phyloP scores from a whole-genome alignment of 2,329 filamentous ascomycete genomes.

The Aspergillus thermomutatus region DNA sequence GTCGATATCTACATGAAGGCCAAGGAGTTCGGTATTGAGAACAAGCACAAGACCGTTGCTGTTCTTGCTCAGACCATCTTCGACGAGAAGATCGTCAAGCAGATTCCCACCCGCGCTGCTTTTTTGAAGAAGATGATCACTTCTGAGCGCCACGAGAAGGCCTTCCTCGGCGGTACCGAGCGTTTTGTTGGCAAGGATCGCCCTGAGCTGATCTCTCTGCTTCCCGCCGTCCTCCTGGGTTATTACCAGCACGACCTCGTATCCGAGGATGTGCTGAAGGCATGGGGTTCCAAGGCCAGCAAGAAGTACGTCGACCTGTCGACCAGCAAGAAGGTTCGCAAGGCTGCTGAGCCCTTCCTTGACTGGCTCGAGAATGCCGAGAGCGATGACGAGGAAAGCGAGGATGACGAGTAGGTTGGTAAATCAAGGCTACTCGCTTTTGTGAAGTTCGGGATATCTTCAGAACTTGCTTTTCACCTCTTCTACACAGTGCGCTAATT shows the following conservation, averaged over 20 bases:
- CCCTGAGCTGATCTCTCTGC: slow-evolving; percentile 70
- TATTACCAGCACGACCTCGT: slow-evolving; percentile 90
- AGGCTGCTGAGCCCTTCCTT: slow-evolving; percentile 89
- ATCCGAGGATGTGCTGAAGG: slow-evolving; percentile 80
- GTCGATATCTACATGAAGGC: slow-evolving; percentile 94
- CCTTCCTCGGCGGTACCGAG: slow-evolving; percentile 90
- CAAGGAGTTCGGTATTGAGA: slow-evolving; percentile 90
- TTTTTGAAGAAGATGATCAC: slow-evolving; percentile 92
- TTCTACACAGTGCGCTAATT: not conserved
- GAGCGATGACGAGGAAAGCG: slow-evolving; percentile 63
- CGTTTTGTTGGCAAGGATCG: slow-evolving; percentile 82
- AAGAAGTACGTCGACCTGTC: slow-evolving; percentile 94
- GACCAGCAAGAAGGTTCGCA: slow-evolving; percentile 92
- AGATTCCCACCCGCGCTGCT: slow-evolving; percentile 76
- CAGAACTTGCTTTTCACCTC: not conserved
- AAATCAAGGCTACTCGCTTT: not conserved
- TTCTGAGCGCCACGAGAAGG: slow-evolving; percentile 92
- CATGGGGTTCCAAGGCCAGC: slow-evolving; percentile 92
- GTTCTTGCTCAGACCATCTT: slow-evolving; percentile 94
- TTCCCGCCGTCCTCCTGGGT: slow-evolving; percentile 82
- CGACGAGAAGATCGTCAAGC: slow-evolving; percentile 80
- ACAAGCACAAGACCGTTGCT: slow-evolving; percentile 87
- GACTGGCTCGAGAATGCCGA: slow-evolving; percentile 89
- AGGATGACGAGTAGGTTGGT: slow-evolving; percentile 49
- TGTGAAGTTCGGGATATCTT: slow-evolving; percentile 3